Conservation (phyloP, 257 asterid genomes). For the Echium plantagineum region DNA sequence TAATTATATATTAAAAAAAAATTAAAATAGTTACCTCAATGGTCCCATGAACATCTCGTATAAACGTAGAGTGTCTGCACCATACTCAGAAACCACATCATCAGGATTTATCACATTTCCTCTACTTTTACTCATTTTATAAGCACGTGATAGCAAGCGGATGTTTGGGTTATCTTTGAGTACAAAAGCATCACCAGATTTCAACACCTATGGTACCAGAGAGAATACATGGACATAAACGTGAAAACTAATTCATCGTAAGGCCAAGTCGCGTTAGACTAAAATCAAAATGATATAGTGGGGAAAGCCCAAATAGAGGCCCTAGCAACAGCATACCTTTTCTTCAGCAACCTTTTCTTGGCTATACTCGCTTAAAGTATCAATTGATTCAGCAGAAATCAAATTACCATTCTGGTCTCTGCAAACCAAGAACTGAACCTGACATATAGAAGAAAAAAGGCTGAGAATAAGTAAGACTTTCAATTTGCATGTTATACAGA, state of each 20-base stretch:
- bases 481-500: constrained; percentile 7
- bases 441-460: constrained; percentile 28
- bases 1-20: too few species aligned
- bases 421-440: constrained; percentile 80
- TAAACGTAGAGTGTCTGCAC: constrained; percentile 95
- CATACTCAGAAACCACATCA: constrained; percentile 81
- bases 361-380: constrained; percentile 28
- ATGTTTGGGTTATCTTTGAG: constrained; percentile 60
- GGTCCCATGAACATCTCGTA: constrained; percentile 99
- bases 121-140: constrained; percentile 97
- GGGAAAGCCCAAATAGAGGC: background rate
- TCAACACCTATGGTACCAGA: constrained; percentile 46
- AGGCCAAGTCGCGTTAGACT: background rate
- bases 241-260: background rate
- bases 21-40: constrained; percentile 40
- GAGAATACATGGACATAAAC: background rate
- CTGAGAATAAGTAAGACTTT: constrained; percentile 10
- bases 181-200: constrained; percentile 75
- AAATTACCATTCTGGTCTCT: constrained; percentile 69
- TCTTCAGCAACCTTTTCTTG: constrained; percentile 74
- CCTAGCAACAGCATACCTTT: constrained; percentile 29
- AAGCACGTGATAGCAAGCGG: constrained; percentile 73
- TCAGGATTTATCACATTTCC: constrained; percentile 97
- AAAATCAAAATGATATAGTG: background rate
- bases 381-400: constrained; percentile 63